phyloP scores from a whole-genome alignment of 192 early-diverging fungal genomes.

The Haplosporangium gracile region DNA sequence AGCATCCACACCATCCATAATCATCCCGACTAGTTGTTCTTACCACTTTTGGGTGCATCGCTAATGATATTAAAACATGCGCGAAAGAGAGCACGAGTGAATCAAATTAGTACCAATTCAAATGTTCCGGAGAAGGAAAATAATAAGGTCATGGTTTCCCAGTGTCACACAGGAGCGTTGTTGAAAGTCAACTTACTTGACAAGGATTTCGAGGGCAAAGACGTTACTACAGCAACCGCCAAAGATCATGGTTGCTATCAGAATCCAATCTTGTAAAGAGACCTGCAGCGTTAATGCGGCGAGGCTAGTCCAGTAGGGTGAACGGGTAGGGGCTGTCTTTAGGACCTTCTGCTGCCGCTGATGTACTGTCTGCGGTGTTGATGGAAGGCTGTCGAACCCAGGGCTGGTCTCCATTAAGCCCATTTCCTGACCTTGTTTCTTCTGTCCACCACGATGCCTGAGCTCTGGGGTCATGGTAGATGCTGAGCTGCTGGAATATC shows the following conservation, averaged over 20 bases:
- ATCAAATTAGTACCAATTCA: not conserved
- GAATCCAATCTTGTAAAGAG: slow-evolving; percentile 51
- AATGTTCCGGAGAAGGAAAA: not conserved
- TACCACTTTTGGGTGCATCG: slow-evolving; percentile 72
- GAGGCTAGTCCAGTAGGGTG: slow-evolving; percentile 17
- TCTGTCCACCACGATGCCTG: not conserved
- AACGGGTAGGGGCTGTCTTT: not conserved
- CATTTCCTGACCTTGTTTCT: not conserved
- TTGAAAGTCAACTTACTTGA: slow-evolving; percentile 61
- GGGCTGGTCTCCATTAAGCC: not conserved
- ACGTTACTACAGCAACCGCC: slow-evolving; percentile 92
- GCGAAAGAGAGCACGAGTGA: not conserved
- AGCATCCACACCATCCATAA: not conserved
- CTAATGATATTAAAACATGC: slow-evolving; percentile 27
- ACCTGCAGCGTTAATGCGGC: slow-evolving; percentile 32
- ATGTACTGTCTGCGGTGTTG: not conserved
- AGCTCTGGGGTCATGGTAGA: not conserved
- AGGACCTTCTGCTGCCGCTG: not conserved
- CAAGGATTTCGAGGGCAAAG: slow-evolving; percentile 84
- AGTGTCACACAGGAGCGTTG: not conserved
- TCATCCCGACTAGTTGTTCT: slow-evolving; percentile 25
- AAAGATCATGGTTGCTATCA: slow-evolving; percentile 84
- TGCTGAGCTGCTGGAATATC: not conserved
- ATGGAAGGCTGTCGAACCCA: not conserved
- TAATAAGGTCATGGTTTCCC: not conserved